phyloP scores from a whole-genome alignment of 179 eudicot genomes.

The Heliamphora pulchella region DNA sequence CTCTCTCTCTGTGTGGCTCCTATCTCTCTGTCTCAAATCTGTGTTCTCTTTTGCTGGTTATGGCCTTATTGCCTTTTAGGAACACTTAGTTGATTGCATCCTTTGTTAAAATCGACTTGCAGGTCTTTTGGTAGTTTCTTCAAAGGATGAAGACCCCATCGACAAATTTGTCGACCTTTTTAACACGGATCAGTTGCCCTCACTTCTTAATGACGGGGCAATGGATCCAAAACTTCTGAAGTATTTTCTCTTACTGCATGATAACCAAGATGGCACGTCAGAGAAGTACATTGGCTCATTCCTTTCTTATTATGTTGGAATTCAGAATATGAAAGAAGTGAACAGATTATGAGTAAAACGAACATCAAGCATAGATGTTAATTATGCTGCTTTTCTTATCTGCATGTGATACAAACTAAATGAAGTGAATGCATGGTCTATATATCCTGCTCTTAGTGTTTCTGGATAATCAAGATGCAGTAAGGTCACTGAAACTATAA shows the following conservation, averaged over 20 bases:
- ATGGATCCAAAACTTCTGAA: constrained; percentile 96
- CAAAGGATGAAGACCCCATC: constrained; percentile 76
- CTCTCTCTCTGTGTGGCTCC: neutral
- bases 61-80: too few species aligned
- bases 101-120: constrained; percentile 24
- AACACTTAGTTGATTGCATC: constrained; percentile 11
- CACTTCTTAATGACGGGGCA: constrained; percentile 71
- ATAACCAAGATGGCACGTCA: constrained; percentile 63
- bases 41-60: neutral
- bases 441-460: too few species aligned
- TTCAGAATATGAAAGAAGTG: neutral
- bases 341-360: neutral
- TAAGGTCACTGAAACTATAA: too few species aligned
- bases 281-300: constrained; percentile 45
- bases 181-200: constrained; percentile 71
- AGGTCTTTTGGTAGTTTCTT: constrained; percentile 94
- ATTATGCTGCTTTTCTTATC: constrained; percentile 1
- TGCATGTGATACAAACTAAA: neutral
- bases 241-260: constrained; percentile 77
- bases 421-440: neutral
- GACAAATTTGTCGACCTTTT: constrained; percentile 78
- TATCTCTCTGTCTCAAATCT: neutral
- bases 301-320: constrained; percentile 7
- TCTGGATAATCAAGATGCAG: too few species aligned
- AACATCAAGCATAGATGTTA: neutral